Base-by-base conservation (phyloP, 768 basidiomycete species). In the Dentipellis sp. region DNA sequence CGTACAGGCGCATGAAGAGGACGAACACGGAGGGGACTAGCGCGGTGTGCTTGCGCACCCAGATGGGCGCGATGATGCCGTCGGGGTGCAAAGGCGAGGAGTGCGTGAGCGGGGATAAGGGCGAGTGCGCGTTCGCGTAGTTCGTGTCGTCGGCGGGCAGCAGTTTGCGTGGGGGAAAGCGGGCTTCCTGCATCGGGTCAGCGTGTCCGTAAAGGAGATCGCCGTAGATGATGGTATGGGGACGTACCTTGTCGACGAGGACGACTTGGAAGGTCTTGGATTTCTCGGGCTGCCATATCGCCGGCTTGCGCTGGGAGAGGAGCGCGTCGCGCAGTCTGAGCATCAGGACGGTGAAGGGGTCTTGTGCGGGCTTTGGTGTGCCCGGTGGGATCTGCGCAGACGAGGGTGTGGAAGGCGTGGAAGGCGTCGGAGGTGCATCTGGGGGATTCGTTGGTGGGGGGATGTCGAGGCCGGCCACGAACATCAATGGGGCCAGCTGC, bases 1-100 rank as follows among this genome's bases (percentile, higher is more conserved):
- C 94, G 65, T 76, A 93, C 58, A 98, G 75, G 55, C 90, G 82
- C 55, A 90, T 72, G 68, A 97, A 97, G 58, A 97, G 76, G 9
- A 98, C 89, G 68, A 97, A 95, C 0, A 97, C 94, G 21, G 91
- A 86, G 0, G 97, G 97, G 0, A 97, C 72, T 35, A 97, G 83
- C 1, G 90, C 83, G 0, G 90, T 90, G 65, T 99, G 97, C 70
- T 98, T 99, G 46, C 94, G 80, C 36, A 98, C 84, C 97, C 97
- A 99, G 67, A 98, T 92, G 1, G 97, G 97, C 2, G 97, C 93
- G 53, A 99, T 92, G 54, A 99, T 72, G 0, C 97, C 97, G 66
- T 99, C 97, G 0, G 97, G 97, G 68, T 92, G 81, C 9, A 97
- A 74, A 0, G 97, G 95, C 0, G 94, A 97, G 0, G 87, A 78